Evolutionary conservation across 2,329 filamentous ascomycete genomes (phyloP), one percentile per base, ranked within the genome.

Genomic region (Teratosphaeria zuluensis): DNA sequence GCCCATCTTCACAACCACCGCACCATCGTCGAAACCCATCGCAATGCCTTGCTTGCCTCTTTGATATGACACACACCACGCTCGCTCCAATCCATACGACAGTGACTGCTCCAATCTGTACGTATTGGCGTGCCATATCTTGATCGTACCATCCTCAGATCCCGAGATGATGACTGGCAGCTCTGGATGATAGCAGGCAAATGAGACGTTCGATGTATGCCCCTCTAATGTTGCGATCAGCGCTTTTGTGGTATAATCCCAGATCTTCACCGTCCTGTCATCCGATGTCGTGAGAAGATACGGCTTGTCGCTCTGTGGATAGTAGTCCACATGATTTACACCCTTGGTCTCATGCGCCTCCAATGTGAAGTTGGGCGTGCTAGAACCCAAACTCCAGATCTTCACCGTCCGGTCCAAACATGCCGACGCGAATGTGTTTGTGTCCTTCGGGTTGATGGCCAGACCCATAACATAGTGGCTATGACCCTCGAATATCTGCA

Each of bases 241-340:
- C 12, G 91, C 94, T 77, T 99, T 99, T 54, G 92, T 97, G 12
- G 92, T 97, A 79, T 99, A 97, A 73, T 99, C 94, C 92, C 94
- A 99, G 58, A 99, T 85, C 80, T 97, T 97, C 68, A 97, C 90
- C 0, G 92, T 97, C 68, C 90, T 86, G 75, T 97, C 94, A 73
- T 99, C 94, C 7, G 91, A 96, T 14, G 92, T 96, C 28, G 94
- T 99, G 63, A 99, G 86, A 53, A 99, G 86, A 71, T 99, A 97
- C 42, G 84, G 84, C 71, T 87, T 87, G 73, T 87, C 84, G 30
- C 81, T 81, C 63, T 85, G 82, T 4, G 84, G 84, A 68, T 86
- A 87, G 72, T 86, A 99, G 72, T 99, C 94, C 68, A 99, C 92
- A 71, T 96, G 90, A 77, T 99, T 99, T 63, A 99, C 94, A 69